Evolutionary conservation across 495 filamentous ascomycete genomes (phyloP), one percentile per base, ranked within the genome.

Genomic region (Xylaria telfairii): DNA sequence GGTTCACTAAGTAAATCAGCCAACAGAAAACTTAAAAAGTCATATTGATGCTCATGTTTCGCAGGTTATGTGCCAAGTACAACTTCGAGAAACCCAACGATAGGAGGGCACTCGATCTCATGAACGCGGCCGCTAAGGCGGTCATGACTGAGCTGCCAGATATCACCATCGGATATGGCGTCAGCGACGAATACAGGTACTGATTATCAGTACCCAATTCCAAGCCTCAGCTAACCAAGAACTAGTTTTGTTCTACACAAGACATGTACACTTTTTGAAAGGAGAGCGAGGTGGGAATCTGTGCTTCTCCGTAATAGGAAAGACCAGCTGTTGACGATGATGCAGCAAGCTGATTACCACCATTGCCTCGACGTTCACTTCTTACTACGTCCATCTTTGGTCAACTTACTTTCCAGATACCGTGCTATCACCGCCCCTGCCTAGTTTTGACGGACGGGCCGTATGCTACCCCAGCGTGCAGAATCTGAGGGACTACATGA

Each of bases 11-110:
- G 92, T 95, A 83, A 73, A 84, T 73, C 4, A 37, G 42, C 68
- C 51, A 17, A 17, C 26, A 19, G 7, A 26, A 49, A 41, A 37
- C 72, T 30, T 67, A 19, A 28, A 59, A 15, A 37, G 56, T 64
- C 24, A 32, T 71, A 96, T 39, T 12, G 91, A 75, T 21, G 15
- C 30, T 37, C 19, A 24, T 41, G 2, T 34, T n/a, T 19, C 7
- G 26, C 39, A 70, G 68, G 21, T 89, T 98, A 70, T 92, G 92
- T 49, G 83, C 86, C 65, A 95, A 92, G 73, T 94, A 99, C 82
- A 82, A 78, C 6, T 98, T 97, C 75, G 84, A 88, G 70, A 98
- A 98, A 76, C 96, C 96, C 21, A 99, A 98, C 83, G 96, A 99
- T 78, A 86, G 85, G 62, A 88, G 91, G 56, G 96, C 95, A 34